Evolutionary conservation across 1,284 basidiomycete genomes (phyloP).

Genomic region (Cutaneotrichosporon dermatis): DNA sequence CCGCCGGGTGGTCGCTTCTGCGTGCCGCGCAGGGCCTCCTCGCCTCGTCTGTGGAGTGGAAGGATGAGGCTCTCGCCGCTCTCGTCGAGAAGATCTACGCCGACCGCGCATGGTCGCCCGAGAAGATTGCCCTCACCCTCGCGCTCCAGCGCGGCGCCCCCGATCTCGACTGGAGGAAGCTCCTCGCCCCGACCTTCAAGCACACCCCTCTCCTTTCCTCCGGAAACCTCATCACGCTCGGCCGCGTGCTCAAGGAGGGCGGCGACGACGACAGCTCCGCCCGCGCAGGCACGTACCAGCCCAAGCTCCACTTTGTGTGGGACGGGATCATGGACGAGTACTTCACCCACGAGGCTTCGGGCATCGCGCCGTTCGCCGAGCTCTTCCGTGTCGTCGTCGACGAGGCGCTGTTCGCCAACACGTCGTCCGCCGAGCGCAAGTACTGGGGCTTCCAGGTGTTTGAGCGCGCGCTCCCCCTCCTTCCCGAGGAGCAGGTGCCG

Average conservation of each 20-base stretch:
- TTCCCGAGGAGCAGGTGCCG: conserved; percentile 56
- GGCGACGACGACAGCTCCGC: conserved; percentile 38
- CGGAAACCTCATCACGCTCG: conserved; percentile 68
- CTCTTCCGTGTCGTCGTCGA: conserved; percentile 88
- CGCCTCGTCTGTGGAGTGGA: conserved; percentile 64
- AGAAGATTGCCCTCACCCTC: conserved; percentile 78
- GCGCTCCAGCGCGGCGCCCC: conserved; percentile 52
- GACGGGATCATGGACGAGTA: conserved; percentile 72
- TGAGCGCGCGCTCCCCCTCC: conserved; percentile 68
- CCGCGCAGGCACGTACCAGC: conserved; percentile 67
- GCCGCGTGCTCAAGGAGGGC: conserved; percentile 65
- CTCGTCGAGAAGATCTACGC: conserved; percentile 58
- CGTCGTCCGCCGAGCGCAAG: conserved; percentile 82
- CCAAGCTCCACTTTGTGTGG: conserved; percentile 91
- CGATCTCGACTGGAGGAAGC: conserved; percentile 62
- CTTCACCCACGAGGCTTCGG: conserved; percentile 48
- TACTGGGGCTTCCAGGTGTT: conserved; percentile 95
- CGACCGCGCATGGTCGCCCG: conserved; percentile 69
- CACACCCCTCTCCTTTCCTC: conserved; percentile 60
- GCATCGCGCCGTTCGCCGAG: conserved; percentile 72
- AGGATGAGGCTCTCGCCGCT: conserved; percentile 59
- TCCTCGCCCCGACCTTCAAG: conserved; percentile 76
- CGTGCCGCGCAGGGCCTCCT: conserved; percentile 62
- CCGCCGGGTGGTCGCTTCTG: conserved; percentile 80
- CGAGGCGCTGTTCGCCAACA: conserved; percentile 80